A percentile compares a stretch with the other conserved stretches of the same genome.
These are phyloP conservation scores for Cicer judaicum DNA, from an alignment of 306 rosid species.

Conservation along the genomic window DNA sequence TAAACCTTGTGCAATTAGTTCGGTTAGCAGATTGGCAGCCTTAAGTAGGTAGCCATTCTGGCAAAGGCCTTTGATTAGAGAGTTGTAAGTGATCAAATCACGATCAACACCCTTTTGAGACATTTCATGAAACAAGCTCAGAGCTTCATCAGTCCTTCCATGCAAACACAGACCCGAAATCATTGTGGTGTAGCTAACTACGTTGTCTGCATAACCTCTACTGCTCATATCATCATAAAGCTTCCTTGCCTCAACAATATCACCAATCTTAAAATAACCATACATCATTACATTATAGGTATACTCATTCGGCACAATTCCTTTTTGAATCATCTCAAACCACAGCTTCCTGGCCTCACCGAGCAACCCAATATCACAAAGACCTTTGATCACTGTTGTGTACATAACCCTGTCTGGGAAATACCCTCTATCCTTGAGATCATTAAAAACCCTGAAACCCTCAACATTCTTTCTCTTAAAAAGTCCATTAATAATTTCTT, in stretches of 20 bases:
- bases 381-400: conserved; percentile 69
- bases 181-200: conserved; percentile 56
- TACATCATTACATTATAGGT: conserved; percentile 62
- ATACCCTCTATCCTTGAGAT: conserved; percentile 83
- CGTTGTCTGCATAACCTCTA: conserved; percentile 58
- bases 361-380: conserved; percentile 53
- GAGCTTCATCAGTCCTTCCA: conserved; percentile 64
- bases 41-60: conserved; percentile 50
- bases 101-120: conserved; percentile 52
- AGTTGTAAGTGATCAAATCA: conserved; percentile 63
- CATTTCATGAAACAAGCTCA: conserved; percentile 63
- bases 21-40: conserved; percentile 51
- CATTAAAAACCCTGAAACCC: conserved; percentile 64
- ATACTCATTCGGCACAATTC: conserved; percentile 66
- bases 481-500: conserved; percentile 64
- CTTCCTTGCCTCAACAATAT: conserved; percentile 57
- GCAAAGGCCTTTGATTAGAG: conserved; percentile 63
- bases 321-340: conserved; percentile 83
- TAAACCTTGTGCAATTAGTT: conserved; percentile 57
- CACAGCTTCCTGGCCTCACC: conserved; percentile 78
- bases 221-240: conserved; percentile 62
- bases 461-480: conserved; percentile 51
- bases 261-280: conserved; percentile 57
- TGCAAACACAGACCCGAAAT: conserved; percentile 62
- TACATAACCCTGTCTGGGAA: conserved; percentile 72